Evolutionary conservation across 345 rosid genomes (phyloP).

Genomic region (Rubroshorea leprosula): DNA sequence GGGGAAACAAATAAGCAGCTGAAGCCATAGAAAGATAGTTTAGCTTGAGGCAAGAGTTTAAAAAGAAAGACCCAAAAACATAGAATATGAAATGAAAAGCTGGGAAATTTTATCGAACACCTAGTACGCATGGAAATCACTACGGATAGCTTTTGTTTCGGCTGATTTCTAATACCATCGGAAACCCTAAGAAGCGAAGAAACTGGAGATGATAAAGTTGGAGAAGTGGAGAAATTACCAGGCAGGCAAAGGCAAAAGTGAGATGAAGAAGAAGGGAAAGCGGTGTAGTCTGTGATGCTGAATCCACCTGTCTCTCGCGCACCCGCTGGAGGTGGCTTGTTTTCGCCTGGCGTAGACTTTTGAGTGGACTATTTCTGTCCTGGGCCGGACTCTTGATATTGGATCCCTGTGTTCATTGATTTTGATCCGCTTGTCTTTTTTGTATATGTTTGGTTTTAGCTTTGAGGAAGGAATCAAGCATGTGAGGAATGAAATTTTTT

Average conservation of each 20-base stretch:
- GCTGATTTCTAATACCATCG: not conserved
- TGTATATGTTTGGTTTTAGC: no score
- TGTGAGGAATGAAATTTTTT: no score
- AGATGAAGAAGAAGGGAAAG: not conserved
- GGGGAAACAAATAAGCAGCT: not conserved
- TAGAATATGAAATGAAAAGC: not conserved
- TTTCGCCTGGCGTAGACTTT: no score
- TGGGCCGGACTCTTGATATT: no score
- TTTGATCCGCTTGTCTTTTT: no score
- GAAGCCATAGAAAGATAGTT: not conserved
- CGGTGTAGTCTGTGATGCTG: not conserved
- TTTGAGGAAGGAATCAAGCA: no score
- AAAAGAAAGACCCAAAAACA: not conserved
- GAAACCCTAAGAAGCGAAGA: constrained; percentile 2
- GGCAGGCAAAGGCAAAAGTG: not conserved
- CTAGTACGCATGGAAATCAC: not conserved
- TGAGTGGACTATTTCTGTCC: no score
- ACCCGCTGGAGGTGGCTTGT: no score
- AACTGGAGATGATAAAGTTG: not conserved
- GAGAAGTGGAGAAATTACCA: not conserved
- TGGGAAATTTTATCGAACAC: constrained; percentile 12
- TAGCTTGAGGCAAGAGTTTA: not conserved
- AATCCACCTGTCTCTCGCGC: not conserved
- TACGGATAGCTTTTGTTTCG: not conserved
- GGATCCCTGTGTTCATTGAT: no score